These are phyloP conservation scores for Chaetoceros muelleri DNA, from an alignment of 108 stramenopile species.

Conservation along the genomic window DNA sequence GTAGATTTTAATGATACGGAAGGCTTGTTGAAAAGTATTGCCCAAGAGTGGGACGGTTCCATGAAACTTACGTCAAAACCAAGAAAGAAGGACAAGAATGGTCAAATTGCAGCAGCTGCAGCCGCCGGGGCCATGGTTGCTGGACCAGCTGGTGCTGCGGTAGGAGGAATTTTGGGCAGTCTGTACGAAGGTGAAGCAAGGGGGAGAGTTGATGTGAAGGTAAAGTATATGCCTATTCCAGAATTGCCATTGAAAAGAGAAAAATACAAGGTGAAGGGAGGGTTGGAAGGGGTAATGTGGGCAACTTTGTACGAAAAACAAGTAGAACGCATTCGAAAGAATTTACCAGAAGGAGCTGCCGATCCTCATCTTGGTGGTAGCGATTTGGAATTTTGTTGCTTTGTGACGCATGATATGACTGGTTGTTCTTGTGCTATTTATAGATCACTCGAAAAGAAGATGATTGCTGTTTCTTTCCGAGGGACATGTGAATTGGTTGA, in stretches of 20 bases:
- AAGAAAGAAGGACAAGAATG: slow-evolving; percentile 61
- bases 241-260: slow-evolving; percentile 17
- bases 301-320: slow-evolving; percentile 43
- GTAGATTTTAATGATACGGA: slow-evolving; percentile 18
- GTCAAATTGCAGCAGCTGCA: slow-evolving; percentile 48
- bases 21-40: slow-evolving; percentile 20
- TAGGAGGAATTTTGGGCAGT: slow-evolving; percentile 48
- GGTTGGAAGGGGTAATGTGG: slow-evolving; percentile 70
- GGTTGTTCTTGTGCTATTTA: slow-evolving; percentile 70
- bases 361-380: slow-evolving; percentile 14
- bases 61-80: slow-evolving; percentile 73
- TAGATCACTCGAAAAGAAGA: slow-evolving; percentile 39
- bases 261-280: slow-evolving; percentile 51
- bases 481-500: slow-evolving; percentile 74
- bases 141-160: slow-evolving; percentile 76
- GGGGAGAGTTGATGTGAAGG: slow-evolving; percentile 37
- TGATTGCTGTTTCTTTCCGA: slow-evolving; percentile 68
- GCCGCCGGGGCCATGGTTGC: slow-evolving; percentile 71
- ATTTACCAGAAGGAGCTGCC: neutral
- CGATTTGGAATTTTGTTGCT: slow-evolving; percentile 76
- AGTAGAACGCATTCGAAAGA: neutral
- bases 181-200: slow-evolving; percentile 71
- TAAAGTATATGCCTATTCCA: slow-evolving; percentile 63
- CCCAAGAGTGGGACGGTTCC: slow-evolving; percentile 42
- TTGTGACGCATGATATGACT: slow-evolving; percentile 64